Percentiles rank a stretch among this genome's conserved stretches.
phyloP scores from a whole-genome alignment of 495 filamentous ascomycete genomes.

The Neurospora sublineolata region DNA sequence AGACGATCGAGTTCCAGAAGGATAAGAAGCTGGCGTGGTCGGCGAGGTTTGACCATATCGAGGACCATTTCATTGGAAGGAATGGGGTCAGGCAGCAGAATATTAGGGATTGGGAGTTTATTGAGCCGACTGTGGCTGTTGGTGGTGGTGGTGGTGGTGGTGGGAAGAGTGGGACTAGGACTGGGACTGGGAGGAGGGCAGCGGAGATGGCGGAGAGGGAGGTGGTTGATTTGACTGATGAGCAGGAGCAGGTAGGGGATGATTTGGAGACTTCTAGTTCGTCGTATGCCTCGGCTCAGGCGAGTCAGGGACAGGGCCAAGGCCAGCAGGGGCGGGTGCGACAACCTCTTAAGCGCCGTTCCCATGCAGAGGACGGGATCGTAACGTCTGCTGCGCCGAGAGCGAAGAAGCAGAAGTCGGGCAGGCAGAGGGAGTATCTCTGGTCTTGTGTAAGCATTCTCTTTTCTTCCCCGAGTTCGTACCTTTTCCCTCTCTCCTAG shows the following conservation, averaged over 20 bases:
- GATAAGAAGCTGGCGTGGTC: slow-evolving; percentile 51
- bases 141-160: not conserved
- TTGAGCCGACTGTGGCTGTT: slow-evolving; percentile 9
- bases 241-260: not conserved
- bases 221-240: not conserved
- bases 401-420: slow-evolving; percentile 1
- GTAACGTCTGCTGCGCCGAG: not conserved
- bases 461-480: too few species aligned
- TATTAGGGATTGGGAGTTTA: slow-evolving; percentile 27
- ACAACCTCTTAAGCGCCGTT: not conserved
- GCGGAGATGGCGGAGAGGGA: not conserved
- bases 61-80: slow-evolving; percentile 55
- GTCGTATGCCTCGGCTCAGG: not conserved
- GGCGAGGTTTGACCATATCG: slow-evolving; percentile 81
- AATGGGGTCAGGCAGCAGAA: slow-evolving; percentile 15
- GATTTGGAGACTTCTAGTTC: not conserved
- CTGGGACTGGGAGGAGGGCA: not conserved
- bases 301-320: not conserved
- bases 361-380: not conserved
- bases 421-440: not conserved
- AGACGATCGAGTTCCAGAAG: slow-evolving; percentile 43
- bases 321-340: not conserved
- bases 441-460: slow-evolving; percentile 8
- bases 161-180: not conserved
- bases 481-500: not conserved